phyloP scores from a whole-genome alignment of 108 stramenopile genomes.

The Epithemia pelagica region DNA sequence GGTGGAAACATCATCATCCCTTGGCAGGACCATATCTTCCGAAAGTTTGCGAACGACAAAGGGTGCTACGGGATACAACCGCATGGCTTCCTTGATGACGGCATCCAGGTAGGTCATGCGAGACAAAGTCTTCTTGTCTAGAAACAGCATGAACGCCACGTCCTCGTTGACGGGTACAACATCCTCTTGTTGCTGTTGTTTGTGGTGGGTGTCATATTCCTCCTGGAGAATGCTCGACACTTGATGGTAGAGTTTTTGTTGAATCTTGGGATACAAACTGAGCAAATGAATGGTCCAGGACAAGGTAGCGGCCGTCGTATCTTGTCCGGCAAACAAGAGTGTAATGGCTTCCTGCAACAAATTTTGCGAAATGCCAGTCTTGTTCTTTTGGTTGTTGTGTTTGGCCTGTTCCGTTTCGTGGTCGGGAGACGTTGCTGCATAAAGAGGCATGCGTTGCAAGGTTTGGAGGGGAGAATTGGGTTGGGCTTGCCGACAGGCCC shows the following conservation, averaged over 20 bases:
- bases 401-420: neutral
- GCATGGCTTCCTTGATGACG: constrained; percentile 84
- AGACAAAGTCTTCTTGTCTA: constrained; percentile 41
- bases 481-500: constrained; percentile 55
- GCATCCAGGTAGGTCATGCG: constrained; percentile 76
- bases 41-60: constrained; percentile 77
- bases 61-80: constrained; percentile 91
- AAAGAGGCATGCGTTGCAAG: constrained; percentile 19
- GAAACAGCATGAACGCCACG: neutral
- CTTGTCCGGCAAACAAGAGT: constrained; percentile 90
- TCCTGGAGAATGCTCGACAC: constrained; percentile 29
- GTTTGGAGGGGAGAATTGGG: constrained; percentile 52
- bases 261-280: constrained; percentile 63
- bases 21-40: constrained; percentile 32
- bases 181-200: neutral
- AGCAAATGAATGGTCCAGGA: constrained; percentile 90
- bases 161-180: constrained; percentile 1
- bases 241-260: constrained; percentile 51
- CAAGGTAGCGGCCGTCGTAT: constrained; percentile 89
- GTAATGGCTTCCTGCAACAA: constrained; percentile 86
- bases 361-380: constrained; percentile 31
- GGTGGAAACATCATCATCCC: constrained; percentile 1
- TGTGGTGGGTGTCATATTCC: too few species aligned
- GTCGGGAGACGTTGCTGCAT: neutral
- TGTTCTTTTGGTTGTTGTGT: neutral